A percentile compares a stretch with the other conserved stretches of the same genome.
phyloP scores from a whole-genome alignment of 1,284 basidiomycete genomes.

The Naganishia albida region DNA sequence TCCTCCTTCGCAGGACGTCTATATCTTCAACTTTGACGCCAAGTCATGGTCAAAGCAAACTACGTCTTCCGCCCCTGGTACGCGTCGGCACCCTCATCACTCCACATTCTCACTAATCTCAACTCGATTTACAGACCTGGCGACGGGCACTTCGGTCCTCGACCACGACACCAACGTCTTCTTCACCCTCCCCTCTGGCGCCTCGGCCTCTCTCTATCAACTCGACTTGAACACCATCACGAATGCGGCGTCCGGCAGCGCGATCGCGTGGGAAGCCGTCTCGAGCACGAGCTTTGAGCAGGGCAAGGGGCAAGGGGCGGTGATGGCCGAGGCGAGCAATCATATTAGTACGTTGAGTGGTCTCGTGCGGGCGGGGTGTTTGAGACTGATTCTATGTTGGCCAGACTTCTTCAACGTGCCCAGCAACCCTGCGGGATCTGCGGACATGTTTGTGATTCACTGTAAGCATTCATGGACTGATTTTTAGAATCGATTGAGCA shows the following conservation, averaged over 20 bases:
- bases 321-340: conserved; percentile 49
- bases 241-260: conserved; percentile 61
- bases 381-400: conserved; percentile 42
- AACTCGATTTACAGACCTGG: conserved; percentile 34
- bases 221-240: conserved; percentile 66
- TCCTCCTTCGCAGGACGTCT: conserved; percentile 43
- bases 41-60: conserved; percentile 52
- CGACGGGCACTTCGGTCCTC: conserved; percentile 61
- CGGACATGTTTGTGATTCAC: conserved; percentile 82
- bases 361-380: neutral
- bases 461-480: conserved; percentile 62
- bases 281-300: conserved; percentile 60
- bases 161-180: conserved; percentile 88
- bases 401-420: conserved; percentile 75
- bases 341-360: conserved; percentile 46
- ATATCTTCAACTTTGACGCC: conserved; percentile 52
- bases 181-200: conserved; percentile 53
- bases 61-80: conserved; percentile 45
- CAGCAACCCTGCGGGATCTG: conserved; percentile 64
- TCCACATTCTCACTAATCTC: neutral
- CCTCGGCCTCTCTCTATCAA: conserved; percentile 56
- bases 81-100: neutral
- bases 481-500: no score
- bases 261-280: conserved; percentile 66
- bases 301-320: conserved; percentile 42